Evolutionary conservation across 2,329 filamentous ascomycete species (phyloP), one percentile per base, ranked within the genome.

Genomic region (Berkeleyomyces rouxiae): DNA sequence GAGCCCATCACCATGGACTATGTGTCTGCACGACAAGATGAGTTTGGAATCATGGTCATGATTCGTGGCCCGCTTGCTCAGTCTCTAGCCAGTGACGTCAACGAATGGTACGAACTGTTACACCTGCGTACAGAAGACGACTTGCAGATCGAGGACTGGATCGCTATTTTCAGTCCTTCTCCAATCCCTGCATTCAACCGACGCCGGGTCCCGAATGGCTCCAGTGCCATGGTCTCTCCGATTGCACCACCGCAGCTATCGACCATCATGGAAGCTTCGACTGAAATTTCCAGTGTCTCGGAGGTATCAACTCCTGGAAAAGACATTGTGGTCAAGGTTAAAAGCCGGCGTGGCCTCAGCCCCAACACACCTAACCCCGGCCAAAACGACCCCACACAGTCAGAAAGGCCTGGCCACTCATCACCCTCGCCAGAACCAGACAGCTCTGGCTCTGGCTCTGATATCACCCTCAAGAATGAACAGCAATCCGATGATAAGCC

Each of bases 101-200:
- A 80, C 61, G 83, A 87, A 66, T 97, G 92, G 91, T 85, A 85
- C 66, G 91, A 99, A 73, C 76, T 95, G 5, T 76, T 97, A 64
- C 85, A 83, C n/a, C 77, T 97, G 13, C 81, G 79, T 7, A 83
- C 87, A 2, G 86, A 91, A 61, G 83, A 88, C 69, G 85, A 90
- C 66, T 85, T 88, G 63, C 84, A 90, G 64, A 84, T 86, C 4
- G 75, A 82, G 13, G 93, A 97, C 72, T 99, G 93, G 93, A 77
- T 96, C 44, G 81, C 87, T 46, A 88, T 96, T 73, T 75, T 97
- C 1, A 80, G 80, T 13, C 74, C 74, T 47, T 72, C 70, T 36
- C 80, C 80, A 1, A 69, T 79, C 9, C 78, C 81, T 1, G 79
- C 80, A 0, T 65, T 68, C 31, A 70, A 73, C 57, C 69, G 70